phyloP scores from a whole-genome alignment of 495 filamentous ascomycete species.

The Penicillium arizonense region DNA sequence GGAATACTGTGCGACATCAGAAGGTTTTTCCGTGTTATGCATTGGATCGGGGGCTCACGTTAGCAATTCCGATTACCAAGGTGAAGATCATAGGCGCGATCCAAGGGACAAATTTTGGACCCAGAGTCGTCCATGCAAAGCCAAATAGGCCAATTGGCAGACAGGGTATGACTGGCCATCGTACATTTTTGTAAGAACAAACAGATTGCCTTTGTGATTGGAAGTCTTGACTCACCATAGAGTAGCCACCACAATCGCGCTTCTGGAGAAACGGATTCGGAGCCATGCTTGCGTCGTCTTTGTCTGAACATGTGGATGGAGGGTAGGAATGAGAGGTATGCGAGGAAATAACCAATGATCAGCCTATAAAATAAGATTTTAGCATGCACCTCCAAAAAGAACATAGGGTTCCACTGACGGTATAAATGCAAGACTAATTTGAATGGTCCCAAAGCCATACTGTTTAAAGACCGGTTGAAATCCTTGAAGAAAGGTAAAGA shows the following conservation, averaged over 20 bases:
- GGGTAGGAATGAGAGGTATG: constrained; percentile 59
- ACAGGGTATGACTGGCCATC: constrained; percentile 39
- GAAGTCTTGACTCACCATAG: constrained; percentile 19
- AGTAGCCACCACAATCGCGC: constrained; percentile 38
- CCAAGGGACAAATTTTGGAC: constrained; percentile 54
- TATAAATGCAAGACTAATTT: constrained; percentile 53
- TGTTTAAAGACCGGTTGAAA: constrained; percentile 59
- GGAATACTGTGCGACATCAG: constrained; percentile 31
- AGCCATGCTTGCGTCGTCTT: constrained; percentile 36
- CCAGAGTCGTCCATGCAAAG: constrained; percentile 58
- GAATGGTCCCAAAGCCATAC: constrained; percentile 56
- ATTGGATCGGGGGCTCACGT: constrained; percentile 14
- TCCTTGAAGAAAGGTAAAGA: constrained; percentile 69
- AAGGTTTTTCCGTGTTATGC: no score
- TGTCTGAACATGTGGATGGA: constrained; percentile 45
- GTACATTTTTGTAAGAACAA: no score
- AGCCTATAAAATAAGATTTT: constrained; percentile 30
- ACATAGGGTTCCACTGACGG: background rate
- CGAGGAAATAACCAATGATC: constrained; percentile 59
- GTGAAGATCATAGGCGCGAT: constrained; percentile 56
- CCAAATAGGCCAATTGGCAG: constrained; percentile 62
- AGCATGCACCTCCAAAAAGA: no score
- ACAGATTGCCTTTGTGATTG: no score
- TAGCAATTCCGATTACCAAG: constrained; percentile 56
- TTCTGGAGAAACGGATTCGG: constrained; percentile 36